Evolutionary conservation across 495 filamentous ascomycete genomes (phyloP).

Genomic region (Filosporella fistucella): DNA sequence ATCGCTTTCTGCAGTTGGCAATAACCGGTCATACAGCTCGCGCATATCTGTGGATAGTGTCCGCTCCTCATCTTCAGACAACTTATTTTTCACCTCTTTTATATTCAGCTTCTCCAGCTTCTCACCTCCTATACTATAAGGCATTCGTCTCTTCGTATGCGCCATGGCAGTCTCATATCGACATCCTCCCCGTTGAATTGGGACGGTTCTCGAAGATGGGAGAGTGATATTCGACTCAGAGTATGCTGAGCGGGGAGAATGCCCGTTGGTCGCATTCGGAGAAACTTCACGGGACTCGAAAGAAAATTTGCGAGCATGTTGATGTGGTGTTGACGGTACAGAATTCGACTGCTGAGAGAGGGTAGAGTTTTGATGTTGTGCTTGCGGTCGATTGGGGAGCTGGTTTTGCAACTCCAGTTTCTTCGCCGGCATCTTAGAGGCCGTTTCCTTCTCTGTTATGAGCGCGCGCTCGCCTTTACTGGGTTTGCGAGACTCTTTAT

Average conservation of each 20-base stretch:
- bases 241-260: slow-evolving; percentile 84
- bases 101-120: slow-evolving; percentile 63
- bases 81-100: slow-evolving; percentile 55
- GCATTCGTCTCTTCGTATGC: slow-evolving; percentile 74
- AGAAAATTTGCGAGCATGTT: slow-evolving; percentile 78
- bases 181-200: slow-evolving; percentile 54
- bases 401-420: slow-evolving; percentile 28
- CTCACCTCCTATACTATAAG: slow-evolving; percentile 83
- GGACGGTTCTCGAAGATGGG: slow-evolving; percentile 56
- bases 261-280: slow-evolving; percentile 65
- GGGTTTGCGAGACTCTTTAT: slow-evolving; percentile 39
- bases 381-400: slow-evolving; percentile 16
- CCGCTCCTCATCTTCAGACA: slow-evolving; percentile 71
- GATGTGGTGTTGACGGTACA: slow-evolving; percentile 89
- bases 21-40: slow-evolving; percentile 76
- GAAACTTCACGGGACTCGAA: slow-evolving; percentile 85
- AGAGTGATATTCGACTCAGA: slow-evolving; percentile 78
- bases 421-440: slow-evolving; percentile 44
- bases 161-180: slow-evolving; percentile 77
- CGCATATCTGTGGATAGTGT: slow-evolving; percentile 77
- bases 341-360: slow-evolving; percentile 70
- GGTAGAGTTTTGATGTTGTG: slow-evolving; percentile 26
- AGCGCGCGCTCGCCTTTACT: slow-evolving; percentile 51
- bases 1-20: slow-evolving; percentile 78
- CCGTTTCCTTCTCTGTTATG: slow-evolving; percentile 46